These are phyloP conservation scores for Avena insularis DNA, from an alignment of 176 grass and related monocot genomes.

Conservation along the genomic window DNA sequence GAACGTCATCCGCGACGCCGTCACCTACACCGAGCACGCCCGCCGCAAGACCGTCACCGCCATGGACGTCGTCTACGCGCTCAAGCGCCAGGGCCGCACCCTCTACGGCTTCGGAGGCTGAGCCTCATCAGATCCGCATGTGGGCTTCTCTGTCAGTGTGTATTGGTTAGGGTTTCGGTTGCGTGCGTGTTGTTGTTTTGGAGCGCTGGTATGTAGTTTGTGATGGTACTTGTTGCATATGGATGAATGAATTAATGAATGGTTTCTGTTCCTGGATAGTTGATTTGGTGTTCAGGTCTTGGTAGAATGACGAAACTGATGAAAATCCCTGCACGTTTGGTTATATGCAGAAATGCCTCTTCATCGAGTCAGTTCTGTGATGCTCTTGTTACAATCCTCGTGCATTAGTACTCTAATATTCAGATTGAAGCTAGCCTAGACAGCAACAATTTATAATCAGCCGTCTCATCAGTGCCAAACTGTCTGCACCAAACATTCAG, in stretches of 20 bases:
- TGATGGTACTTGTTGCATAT: not conserved
- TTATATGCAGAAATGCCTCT: not conserved
- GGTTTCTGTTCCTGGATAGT: not conserved
- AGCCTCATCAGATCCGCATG: not conserved
- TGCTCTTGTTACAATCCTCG: no score
- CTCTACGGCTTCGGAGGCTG: conserved; percentile 75
- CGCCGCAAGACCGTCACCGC: conserved; percentile 93
- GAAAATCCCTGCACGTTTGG: no score
- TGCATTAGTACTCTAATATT: no score
- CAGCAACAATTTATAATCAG: no score
- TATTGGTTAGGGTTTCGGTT: not conserved
- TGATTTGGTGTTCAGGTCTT: not conserved
- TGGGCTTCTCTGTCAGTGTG: no score
- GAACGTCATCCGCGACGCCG: conserved; percentile 93
- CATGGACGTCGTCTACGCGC: conserved; percentile 92
- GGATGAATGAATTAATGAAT: not conserved
- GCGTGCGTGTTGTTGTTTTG: not conserved
- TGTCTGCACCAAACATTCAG: no score
- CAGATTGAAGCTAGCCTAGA: no score
- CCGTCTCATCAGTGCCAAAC: no score
- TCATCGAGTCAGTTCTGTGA: no score
- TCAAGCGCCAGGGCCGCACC: conserved; percentile 95
- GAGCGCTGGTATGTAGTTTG: not conserved
- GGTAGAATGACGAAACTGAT: no score
- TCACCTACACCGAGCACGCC: conserved; percentile 93